Conservation (phyloP, 108 stramenopile genomes). For the Nitzschia sp. region DNA sequence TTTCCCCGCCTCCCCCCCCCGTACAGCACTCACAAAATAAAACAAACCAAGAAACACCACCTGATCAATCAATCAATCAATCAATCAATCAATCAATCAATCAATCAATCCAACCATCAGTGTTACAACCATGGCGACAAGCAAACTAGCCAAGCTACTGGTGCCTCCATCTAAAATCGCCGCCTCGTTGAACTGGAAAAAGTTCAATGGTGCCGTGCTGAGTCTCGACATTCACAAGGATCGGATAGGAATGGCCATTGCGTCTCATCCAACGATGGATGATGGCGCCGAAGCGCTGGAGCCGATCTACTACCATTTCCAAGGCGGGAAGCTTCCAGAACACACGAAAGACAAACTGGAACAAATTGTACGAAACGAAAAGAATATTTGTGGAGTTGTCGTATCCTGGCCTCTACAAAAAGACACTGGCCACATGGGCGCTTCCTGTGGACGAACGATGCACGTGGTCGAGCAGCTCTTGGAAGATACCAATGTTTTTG, state of each 20-base stretch:
- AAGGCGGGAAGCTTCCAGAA: conserved; percentile 2
- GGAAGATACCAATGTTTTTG: conserved; percentile 4
- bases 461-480: conserved; percentile 23
- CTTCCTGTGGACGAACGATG: conserved; percentile 31
- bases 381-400: conserved; percentile 16
- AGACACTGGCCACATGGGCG: conserved; percentile 31
- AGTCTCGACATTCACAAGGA: conserved; percentile 29
- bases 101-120: neutral
- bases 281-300: neutral
- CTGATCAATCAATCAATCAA: too few relatives aligned
- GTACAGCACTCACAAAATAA: too few relatives aligned
- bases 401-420: conserved; percentile 39
- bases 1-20: too few relatives aligned
- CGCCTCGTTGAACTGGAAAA: conserved; percentile 35
- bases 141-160: conserved; percentile 1
- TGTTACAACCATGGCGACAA: neutral
- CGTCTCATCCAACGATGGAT: conserved; percentile 2
- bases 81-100: neutral
- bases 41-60: too few relatives aligned
- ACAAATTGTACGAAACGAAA: neutral
- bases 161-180: conserved; percentile 36
- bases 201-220: conserved; percentile 23
- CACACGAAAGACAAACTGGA: neutral
- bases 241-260: conserved; percentile 11
- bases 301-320: conserved; percentile 10